Evolutionary conservation across 179 eudicot species (phyloP), one percentile per base, ranked within the genome.

Genomic region (Silene coronaria): DNA sequence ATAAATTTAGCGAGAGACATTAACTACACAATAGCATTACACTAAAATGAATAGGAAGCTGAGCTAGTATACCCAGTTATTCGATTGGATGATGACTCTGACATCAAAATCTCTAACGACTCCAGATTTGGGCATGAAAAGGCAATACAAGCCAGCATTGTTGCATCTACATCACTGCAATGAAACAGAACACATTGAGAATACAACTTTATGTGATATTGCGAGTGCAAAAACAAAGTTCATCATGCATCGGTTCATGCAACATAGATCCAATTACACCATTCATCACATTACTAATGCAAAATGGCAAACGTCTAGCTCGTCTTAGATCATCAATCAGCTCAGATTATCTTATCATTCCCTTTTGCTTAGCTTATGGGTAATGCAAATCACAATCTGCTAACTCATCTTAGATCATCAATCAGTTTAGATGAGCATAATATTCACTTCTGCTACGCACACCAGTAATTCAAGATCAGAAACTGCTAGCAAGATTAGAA

Each of bases 91-190:
- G 97, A 86, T 6, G 84, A 74, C 61, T 67, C 84, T 17, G 87
- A 83, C 16, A 80, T 87, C 48, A 70, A 65, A 66, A 95, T 87
- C 86, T 95, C 99, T 89, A 95, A 26, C 0, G 91, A 85, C 82
- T 91, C 91, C 84, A 95, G 81, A 76, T 86, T 88, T 0, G 97
- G 99, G 77, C 97, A 95, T 32, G 97, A 87, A 76, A 95, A 95
- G 0, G 99, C 99, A 76, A 95, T 86, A 80, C 97, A 95, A 55
- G 99, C 99, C 77, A 95, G 81, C 88, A 91, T 81, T 34, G 97
- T 95, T 46, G 99, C 89, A 80, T 93, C 97, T 80, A 91, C 73
- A 74, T 95, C 97, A 87, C 99, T 95, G 96, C 88, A 92, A 81
- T 36, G 13, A 24, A 60, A 26, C 51, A 67, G 4, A 74, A 28